Base-by-base conservation (phyloP, 371 early-diverging fungal species). In the Rhizopus delemar region DNA sequence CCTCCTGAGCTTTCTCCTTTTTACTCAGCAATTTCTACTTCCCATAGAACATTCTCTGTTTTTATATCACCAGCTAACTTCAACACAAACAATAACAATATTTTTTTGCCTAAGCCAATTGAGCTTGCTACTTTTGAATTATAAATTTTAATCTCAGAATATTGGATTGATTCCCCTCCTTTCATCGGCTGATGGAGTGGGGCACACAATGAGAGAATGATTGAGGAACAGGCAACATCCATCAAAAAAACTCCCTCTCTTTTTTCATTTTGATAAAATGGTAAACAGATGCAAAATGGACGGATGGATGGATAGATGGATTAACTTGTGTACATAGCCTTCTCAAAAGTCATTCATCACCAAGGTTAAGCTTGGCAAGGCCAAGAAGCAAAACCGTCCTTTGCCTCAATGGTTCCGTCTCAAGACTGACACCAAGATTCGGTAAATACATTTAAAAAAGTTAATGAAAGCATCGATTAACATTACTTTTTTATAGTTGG, bases 301-400 rank as follows among this genome's bases (percentile, higher is more conserved):
- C 12, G 12, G 12, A 39, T 39, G 39, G 39, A 39, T 39, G 39
- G 43, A 43, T 11, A 15, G 13, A 43, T 43, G 43, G 43, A 43
- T 43, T 13, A 43, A n/a, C 43, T 43, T 43, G 8, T 39, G 9
- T 7, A 39, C 12, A 11, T 86, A 93, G 93, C 92, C 94, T 79
- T 90, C 93, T 70, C 85, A 92, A 83, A 98, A 98, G 91, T 84
- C 93, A 66, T 97, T 95, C 93, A 84, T 84, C 69, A 88, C 90
- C 87, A 98, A 98, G 94, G 92, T 94, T 80, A 91, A 89, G 71
- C 90, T 98, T 75, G 99, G 94, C 81, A 98, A 97, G 93, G 95
- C 94, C 89, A 80, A 82, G 80, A 95, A 94, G 90, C 97, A 98
- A 87, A 96, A 97, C 92, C 91, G 99, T 64, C 97, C 97, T 69